Evolutionary conservation across 2,329 filamentous ascomycete genomes (phyloP).

Genomic region (Talaromyces albobiverticillius): DNA sequence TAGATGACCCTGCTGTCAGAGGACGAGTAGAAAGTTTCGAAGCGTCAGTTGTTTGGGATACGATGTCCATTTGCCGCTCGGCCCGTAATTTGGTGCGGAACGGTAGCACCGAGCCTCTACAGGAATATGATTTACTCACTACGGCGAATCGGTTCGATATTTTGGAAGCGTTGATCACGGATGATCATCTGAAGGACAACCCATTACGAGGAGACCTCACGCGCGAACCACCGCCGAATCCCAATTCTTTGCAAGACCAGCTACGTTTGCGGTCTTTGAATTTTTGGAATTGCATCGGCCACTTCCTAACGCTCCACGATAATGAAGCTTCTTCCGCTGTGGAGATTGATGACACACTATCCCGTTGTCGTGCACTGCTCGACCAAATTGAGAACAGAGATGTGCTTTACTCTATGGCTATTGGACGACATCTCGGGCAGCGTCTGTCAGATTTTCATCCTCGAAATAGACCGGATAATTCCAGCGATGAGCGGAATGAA

Average conservation of each 20-base stretch:
- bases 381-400: conserved; percentile 84
- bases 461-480: conserved; percentile 52
- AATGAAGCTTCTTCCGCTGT: conserved; percentile 52
- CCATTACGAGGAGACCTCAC: conserved; percentile 45
- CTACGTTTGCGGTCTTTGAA: conserved; percentile 63
- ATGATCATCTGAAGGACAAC: conserved; percentile 59
- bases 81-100: conserved; percentile 31
- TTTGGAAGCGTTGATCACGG: conserved; percentile 73
- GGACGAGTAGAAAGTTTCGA: conserved; percentile 52
- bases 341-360: conserved; percentile 64
- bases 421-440: conserved; percentile 71
- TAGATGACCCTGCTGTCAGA: conserved; percentile 35
- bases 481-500: conserved; percentile 64
- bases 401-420: conserved; percentile 82
- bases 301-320: conserved; percentile 66
- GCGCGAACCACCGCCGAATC: conserved; percentile 35
- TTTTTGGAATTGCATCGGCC: conserved; percentile 79
- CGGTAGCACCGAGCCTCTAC: conserved; percentile 27
- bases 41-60: conserved; percentile 59
- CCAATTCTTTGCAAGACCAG: conserved; percentile 45
- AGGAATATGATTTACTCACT: conserved; percentile 60
- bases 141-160: conserved; percentile 69
- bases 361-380: conserved; percentile 65
- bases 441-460: conserved; percentile 60
- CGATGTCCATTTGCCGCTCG: conserved; percentile 54